Conservation (phyloP, 176 grass and related monocot genomes). For the Oryza glaberrima region DNA sequence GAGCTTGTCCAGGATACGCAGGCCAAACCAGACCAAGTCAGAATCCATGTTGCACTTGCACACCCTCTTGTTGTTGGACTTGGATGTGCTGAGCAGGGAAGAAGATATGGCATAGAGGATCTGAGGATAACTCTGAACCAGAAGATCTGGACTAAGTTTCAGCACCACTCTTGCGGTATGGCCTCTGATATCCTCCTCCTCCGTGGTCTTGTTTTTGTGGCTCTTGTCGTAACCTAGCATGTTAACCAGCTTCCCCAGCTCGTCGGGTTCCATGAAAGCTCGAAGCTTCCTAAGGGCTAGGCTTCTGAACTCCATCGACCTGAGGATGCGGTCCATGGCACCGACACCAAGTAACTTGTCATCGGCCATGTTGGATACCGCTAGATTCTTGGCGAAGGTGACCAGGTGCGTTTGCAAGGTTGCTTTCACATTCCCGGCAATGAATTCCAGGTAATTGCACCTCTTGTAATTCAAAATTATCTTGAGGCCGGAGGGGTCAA, state of each 20-base stretch:
- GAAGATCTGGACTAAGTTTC: constrained; percentile 28
- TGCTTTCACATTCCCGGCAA: not conserved
- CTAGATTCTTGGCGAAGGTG: constrained; percentile 26
- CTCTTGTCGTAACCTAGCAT: not conserved
- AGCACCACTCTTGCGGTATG: constrained; percentile 36
- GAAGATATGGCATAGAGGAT: constrained; percentile 9
- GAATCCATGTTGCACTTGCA: not conserved
- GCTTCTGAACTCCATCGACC: not conserved
- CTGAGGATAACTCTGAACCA: not conserved
- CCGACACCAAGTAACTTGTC: not conserved
- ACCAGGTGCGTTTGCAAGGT: constrained; percentile 18
- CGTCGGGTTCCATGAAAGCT: not conserved
- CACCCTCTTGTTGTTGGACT: not conserved
- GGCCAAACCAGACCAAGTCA: constrained; percentile 29
- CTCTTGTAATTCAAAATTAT: not conserved
- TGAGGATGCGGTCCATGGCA: constrained; percentile 12
- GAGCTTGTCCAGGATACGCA: constrained; percentile 33
- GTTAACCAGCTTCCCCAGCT: not conserved
- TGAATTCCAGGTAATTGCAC: constrained; percentile 1
- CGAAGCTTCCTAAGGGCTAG: not conserved
- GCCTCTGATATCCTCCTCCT: not conserved
- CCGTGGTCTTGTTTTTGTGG: too few species aligned
- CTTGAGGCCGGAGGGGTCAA: not conserved
- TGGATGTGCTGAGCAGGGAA: not conserved
- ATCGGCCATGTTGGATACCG: not conserved